A percentile compares a stretch with the other conserved stretches of the same genome.
Conservation (phyloP, 2,329 filamentous ascomycete species). For the Talaromyces sp. region DNA sequence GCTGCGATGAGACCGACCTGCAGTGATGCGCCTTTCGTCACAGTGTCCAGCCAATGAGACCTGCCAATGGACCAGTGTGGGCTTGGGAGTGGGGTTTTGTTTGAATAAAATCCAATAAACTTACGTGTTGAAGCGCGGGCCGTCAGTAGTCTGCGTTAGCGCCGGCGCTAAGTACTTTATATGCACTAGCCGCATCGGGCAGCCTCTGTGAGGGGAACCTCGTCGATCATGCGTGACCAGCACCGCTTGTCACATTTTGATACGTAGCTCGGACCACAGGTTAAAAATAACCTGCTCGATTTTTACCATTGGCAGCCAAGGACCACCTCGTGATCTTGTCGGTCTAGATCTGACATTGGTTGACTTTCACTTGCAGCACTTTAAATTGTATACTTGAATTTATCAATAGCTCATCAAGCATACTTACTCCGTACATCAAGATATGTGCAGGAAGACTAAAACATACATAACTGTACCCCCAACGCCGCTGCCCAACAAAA, state of each 20-base stretch:
- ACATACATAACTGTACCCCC: neutral
- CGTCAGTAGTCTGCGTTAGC: neutral
- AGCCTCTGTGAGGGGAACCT: neutral
- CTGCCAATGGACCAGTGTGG: neutral
- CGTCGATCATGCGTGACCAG: neutral
- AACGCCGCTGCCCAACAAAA: neutral
- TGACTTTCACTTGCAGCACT: neutral
- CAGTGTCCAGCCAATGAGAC: slow-evolving; percentile 1
- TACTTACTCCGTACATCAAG: neutral
- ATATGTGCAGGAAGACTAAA: neutral
- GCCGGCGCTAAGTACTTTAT: neutral
- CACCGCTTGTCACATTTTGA: neutral
- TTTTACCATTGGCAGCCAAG: neutral
- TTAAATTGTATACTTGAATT: neutral
- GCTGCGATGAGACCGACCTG: neutral
- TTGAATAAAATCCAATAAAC: no score
- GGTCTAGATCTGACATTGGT: neutral
- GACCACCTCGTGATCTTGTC: neutral
- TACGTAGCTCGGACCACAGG: neutral
- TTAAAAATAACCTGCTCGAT: neutral
- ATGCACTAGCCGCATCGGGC: neutral
- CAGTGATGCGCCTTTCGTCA: slow-evolving; percentile 3
- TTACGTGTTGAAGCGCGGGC: neutral
- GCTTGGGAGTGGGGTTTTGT: neutral
- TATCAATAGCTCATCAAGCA: neutral